Conservation (phyloP, 2,329 filamentous ascomycete genomes). For the Neospermospora avenae region DNA sequence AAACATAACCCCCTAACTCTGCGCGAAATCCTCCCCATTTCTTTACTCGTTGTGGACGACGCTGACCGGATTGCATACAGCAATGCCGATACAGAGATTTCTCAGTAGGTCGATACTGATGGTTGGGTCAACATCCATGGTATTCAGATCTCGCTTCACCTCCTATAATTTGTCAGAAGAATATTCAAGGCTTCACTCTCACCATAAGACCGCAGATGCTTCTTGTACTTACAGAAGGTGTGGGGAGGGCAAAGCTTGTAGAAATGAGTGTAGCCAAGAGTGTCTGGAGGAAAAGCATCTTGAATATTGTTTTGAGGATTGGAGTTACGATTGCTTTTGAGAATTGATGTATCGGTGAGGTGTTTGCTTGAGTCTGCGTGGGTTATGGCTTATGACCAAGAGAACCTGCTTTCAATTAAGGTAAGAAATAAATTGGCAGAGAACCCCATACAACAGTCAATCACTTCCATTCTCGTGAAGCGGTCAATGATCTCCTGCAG, state of each 20-base stretch:
- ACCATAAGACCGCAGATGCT: background rate
- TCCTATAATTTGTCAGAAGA: background rate
- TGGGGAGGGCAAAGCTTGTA: background rate
- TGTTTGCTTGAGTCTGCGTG: background rate
- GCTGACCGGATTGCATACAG: constrained; percentile 24
- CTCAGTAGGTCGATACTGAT: constrained; percentile 11
- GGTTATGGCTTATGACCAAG: background rate
- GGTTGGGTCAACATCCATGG: constrained; percentile 11
- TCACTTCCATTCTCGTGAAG: background rate
- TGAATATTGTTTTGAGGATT: background rate
- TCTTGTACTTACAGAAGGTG: background rate
- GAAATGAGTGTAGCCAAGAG: constrained; percentile 1
- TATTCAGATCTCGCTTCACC: constrained; percentile 9
- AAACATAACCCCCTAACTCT: background rate
- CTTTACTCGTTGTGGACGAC: constrained; percentile 5
- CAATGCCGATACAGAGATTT: constrained; percentile 22
- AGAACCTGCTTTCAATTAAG: background rate
- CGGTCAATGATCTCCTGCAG: background rate
- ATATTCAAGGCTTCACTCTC: background rate
- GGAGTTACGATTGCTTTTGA: background rate
- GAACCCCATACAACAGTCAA: background rate
- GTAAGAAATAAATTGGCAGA: background rate
- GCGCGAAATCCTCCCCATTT: background rate
- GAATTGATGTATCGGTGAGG: background rate
- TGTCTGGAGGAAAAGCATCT: background rate